phyloP scores from a whole-genome alignment of 345 rosid species.

The Aethionema arabicum region DNA sequence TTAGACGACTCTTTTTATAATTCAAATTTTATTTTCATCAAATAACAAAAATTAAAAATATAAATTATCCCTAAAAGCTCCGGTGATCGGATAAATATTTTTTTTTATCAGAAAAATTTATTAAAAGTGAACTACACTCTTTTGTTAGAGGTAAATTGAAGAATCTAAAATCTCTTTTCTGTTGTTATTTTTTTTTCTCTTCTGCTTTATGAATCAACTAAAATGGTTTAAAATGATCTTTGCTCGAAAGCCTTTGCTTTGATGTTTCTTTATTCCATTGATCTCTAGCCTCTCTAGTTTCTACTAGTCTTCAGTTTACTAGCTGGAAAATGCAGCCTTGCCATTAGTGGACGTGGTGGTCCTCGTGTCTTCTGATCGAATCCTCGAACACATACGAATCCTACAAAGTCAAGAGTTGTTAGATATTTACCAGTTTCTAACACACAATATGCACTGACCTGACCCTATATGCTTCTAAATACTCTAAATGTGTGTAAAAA shows the following conservation, averaged over 20 bases:
- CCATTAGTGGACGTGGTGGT: conserved; percentile 80
- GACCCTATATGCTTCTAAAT: no score
- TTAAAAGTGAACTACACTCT: neutral
- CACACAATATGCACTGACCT: neutral
- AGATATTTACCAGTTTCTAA: conserved; percentile 10
- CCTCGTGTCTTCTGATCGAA: conserved; percentile 70
- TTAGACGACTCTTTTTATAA: no score
- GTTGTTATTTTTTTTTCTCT: conserved; percentile 1
- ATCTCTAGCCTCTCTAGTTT: no score
- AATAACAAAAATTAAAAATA: no score
- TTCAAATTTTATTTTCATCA: no score
- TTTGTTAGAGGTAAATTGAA: conserved; percentile 15
- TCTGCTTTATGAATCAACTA: conserved; percentile 18
- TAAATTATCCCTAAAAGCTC: neutral
- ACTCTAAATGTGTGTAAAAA: neutral
- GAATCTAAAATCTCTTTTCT: conserved; percentile 1
- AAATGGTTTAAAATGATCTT: no score
- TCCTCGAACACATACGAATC: conserved; percentile 90
- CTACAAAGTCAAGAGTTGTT: conserved; percentile 38
- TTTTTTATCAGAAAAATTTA: no score
- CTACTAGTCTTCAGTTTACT: conserved; percentile 58
- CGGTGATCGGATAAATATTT: neutral
- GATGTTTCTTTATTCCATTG: conserved; percentile 3
- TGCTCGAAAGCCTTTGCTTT: no score
- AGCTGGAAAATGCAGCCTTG: conserved; percentile 69